Percentiles rank a stretch among this genome's conserved stretches.
These are phyloP conservation scores for Thelonectria rubi DNA, from an alignment of 2,329 filamentous ascomycete genomes.

Conservation along the genomic window DNA sequence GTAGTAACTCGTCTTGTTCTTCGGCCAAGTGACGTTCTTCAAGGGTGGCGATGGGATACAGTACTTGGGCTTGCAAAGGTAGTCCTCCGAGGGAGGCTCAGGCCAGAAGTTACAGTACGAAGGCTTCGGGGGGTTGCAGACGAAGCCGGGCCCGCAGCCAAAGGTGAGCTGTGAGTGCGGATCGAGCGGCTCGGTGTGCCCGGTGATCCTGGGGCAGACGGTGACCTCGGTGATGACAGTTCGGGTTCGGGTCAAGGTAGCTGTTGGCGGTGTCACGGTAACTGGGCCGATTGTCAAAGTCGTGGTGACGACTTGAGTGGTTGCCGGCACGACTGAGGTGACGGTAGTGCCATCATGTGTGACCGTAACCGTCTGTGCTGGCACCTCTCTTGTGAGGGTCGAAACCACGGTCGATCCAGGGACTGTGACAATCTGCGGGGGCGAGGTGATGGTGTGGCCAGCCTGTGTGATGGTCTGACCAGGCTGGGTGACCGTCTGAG, in stretches of 20 bases:
- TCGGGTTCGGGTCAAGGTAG: conserved; percentile 37
- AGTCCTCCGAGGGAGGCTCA: conserved; percentile 55
- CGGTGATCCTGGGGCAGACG: conserved; percentile 57
- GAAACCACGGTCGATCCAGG: conserved; percentile 46
- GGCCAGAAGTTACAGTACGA: conserved; percentile 61
- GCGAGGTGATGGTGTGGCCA: conserved; percentile 28
- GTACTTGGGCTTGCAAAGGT: conserved; percentile 55
- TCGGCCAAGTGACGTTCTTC: conserved; percentile 52
- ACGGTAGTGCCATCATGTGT: conserved; percentile 44
- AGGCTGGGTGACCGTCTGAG: conserved; percentile 9
- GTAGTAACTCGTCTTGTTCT: conserved; percentile 59
- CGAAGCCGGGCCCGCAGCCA: conserved; percentile 62
- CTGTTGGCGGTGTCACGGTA: conserved; percentile 43
- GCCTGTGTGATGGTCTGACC: conserved; percentile 27
- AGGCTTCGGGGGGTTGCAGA: conserved; percentile 63
- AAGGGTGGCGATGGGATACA: conserved; percentile 56
- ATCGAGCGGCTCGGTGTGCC: conserved; percentile 44
- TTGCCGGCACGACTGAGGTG: conserved; percentile 41
- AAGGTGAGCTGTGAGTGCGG: conserved; percentile 56
- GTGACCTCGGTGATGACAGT: conserved; percentile 46
- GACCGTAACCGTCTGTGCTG: conserved; percentile 45
- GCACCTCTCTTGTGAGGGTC: conserved; percentile 44
- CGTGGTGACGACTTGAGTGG: conserved; percentile 45
- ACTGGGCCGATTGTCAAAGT: conserved; percentile 41
- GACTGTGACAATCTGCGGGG: conserved; percentile 34